Conservation (phyloP, 495 filamentous ascomycete species). For the Aspergillus haitiensis region DNA sequence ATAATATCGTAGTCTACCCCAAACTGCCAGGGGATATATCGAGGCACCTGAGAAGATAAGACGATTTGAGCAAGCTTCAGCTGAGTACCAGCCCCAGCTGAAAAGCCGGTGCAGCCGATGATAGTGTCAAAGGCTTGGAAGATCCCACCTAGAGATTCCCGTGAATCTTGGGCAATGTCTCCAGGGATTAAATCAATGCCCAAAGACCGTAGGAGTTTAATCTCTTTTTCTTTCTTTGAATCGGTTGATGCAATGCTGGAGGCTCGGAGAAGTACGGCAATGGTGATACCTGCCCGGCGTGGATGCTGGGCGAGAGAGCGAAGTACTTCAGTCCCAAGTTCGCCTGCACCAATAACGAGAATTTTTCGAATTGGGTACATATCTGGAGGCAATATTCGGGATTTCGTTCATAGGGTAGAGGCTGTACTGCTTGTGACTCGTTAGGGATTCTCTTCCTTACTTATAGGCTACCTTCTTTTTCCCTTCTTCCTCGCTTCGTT, state of each 20-base stretch:
- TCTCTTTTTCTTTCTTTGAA: conserved; percentile 30
- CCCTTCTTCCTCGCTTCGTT: too few species aligned
- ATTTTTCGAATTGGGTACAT: conserved; percentile 28
- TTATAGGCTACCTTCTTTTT: too few species aligned
- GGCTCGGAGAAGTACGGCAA: conserved; percentile 54
- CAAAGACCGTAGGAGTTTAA: conserved; percentile 30
- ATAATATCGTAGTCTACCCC: conserved; percentile 64
- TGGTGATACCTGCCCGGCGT: conserved; percentile 18
- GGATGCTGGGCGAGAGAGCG: conserved; percentile 46
- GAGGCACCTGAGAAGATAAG: conserved; percentile 41
- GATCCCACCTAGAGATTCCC: conserved; percentile 38
- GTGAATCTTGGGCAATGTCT: conserved; percentile 46
- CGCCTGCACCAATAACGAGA: conserved; percentile 62
- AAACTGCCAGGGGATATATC: conserved; percentile 67
- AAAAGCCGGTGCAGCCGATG: conserved; percentile 57
- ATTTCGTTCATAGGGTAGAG: too few species aligned
- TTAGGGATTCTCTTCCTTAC: too few species aligned
- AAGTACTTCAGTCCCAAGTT: conserved; percentile 58
- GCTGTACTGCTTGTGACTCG: too few species aligned
- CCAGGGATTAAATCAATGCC: conserved; percentile 44
- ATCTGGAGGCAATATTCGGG: too few species aligned
- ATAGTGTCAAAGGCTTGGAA: conserved; percentile 53
- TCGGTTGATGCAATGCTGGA: conserved; percentile 36
- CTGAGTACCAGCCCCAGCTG: conserved; percentile 50
- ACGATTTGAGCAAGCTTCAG: conserved; percentile 51